Evolutionary conservation across 441 rosid genomes (phyloP).

Genomic region (Mallotus repandus): DNA sequence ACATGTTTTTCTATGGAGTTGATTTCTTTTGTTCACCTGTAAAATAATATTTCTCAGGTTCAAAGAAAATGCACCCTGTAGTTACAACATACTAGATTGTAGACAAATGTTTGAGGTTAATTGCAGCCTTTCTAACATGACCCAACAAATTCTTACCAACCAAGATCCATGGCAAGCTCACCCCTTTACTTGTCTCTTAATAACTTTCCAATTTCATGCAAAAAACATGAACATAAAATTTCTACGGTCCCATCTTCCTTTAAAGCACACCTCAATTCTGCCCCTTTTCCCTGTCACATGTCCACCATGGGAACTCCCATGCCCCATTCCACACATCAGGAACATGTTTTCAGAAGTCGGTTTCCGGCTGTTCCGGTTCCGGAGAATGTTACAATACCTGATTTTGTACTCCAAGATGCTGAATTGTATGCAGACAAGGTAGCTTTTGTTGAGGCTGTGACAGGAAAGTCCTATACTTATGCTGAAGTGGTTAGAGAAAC

Average conservation of each 20-base stretch:
- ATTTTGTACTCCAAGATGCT: conserved; percentile 76
- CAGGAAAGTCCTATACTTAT: conserved; percentile 64
- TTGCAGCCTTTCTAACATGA: conserved; percentile 20
- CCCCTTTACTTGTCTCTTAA: conserved; percentile 23
- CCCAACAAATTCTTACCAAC: conserved; percentile 38
- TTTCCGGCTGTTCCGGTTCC: conserved; percentile 65
- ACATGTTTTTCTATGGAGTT: no score
- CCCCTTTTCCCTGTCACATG: background rate
- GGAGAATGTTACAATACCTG: conserved; percentile 62
- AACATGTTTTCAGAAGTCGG: conserved; percentile 62
- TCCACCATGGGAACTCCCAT: conserved; percentile 31
- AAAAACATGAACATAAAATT: conserved; percentile 23
- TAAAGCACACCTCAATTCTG: conserved; percentile 22
- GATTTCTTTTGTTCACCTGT: background rate
- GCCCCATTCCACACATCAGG: conserved; percentile 21
- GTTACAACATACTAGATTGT: background rate
- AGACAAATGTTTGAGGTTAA: background rate
- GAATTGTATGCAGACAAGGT: conserved; percentile 61
- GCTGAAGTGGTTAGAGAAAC: conserved; percentile 65
- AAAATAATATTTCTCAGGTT: background rate
- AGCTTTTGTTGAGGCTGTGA: conserved; percentile 79
- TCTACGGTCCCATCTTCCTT: conserved; percentile 12
- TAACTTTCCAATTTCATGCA: conserved; percentile 29
- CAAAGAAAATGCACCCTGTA: background rate
- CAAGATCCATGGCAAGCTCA: conserved; percentile 17